These are phyloP conservation scores for Clonostachys sp. DNA, from an alignment of 2,329 filamentous ascomycete species.

Conservation along the genomic window DNA sequence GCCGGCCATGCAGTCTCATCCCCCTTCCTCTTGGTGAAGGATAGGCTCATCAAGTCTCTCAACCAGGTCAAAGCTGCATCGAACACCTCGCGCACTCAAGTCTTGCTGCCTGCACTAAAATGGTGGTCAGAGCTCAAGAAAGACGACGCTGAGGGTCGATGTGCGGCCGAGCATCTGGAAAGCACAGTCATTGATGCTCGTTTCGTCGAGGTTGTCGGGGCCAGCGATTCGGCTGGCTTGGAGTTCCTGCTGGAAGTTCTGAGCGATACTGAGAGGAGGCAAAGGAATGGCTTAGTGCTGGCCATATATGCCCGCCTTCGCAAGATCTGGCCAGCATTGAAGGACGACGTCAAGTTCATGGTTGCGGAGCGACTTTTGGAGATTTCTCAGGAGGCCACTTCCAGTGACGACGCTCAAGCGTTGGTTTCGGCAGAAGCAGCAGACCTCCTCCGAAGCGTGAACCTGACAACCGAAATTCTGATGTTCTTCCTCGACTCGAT, in stretches of 20 bases:
- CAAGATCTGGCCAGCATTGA: conserved; percentile 69
- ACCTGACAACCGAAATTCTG: conserved; percentile 70
- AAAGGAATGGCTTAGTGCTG: conserved; percentile 48
- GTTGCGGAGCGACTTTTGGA: conserved; percentile 61
- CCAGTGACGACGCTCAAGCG: conserved; percentile 21
- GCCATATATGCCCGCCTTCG: conserved; percentile 66
- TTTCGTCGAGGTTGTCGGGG: conserved; percentile 46
- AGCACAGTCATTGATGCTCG: conserved; percentile 32
- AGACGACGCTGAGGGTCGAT: conserved; percentile 40
- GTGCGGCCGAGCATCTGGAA: conserved; percentile 32
- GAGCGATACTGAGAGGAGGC: conserved; percentile 28
- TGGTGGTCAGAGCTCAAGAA: conserved; percentile 59
- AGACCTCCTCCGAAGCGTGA: conserved; percentile 67
- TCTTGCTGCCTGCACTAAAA: conserved; percentile 70
- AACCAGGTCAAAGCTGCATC: conserved; percentile 70
- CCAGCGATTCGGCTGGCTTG: conserved; percentile 47
- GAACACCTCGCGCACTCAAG: conserved; percentile 63
- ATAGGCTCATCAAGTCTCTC: conserved; percentile 66
- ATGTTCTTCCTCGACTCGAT: conserved; percentile 69
- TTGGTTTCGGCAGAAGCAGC: conserved; percentile 55
- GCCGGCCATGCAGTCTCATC: conserved; percentile 67
- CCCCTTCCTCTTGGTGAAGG: conserved; percentile 65
- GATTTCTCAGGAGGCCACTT: conserved; percentile 42
- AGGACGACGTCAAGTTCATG: conserved; percentile 53
- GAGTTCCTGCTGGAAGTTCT: conserved; percentile 46